A percentile compares a stretch with the other conserved stretches of the same genome.
phyloP scores from a whole-genome alignment of 2,329 filamentous ascomycete species.

The Colletotrichum camelliae region DNA sequence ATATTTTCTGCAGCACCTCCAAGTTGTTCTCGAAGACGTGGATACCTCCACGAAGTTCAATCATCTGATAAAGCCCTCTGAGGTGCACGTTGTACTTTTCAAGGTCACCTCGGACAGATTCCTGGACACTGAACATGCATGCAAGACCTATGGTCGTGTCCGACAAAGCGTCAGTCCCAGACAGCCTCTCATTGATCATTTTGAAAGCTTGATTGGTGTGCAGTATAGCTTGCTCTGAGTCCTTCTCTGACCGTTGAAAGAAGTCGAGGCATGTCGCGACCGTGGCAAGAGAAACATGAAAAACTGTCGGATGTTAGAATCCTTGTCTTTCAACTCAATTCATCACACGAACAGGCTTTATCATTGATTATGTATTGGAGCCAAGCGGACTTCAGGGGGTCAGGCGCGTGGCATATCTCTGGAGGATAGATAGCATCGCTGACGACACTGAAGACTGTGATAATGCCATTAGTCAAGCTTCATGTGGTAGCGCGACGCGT shows the following conservation, averaged over 20 bases:
- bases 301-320: neutral
- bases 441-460: neutral
- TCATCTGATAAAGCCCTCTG: neutral
- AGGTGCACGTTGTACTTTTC: neutral
- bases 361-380: neutral
- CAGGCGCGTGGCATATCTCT: neutral
- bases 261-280: neutral
- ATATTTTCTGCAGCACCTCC: neutral
- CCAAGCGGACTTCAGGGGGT: neutral
- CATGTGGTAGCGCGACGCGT: fast-evolving
- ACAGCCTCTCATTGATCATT: neutral
- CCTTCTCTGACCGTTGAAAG: neutral
- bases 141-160: neutral
- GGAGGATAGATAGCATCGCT: neutral
- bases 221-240: neutral
- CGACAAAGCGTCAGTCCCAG: neutral
- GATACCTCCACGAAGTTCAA: neutral
- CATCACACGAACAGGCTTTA: neutral
- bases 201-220: neutral
- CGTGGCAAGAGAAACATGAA: neutral
- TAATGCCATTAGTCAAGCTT: neutral
- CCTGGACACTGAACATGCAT: neutral
- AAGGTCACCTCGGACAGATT: neutral
- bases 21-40: neutral
- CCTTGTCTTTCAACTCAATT: fast-evolving